These are phyloP conservation scores for fission yeast (Schizosaccharomyces pombe) DNA, from an alignment of 805 yeast genomes.

Conservation along the genomic window DNA sequence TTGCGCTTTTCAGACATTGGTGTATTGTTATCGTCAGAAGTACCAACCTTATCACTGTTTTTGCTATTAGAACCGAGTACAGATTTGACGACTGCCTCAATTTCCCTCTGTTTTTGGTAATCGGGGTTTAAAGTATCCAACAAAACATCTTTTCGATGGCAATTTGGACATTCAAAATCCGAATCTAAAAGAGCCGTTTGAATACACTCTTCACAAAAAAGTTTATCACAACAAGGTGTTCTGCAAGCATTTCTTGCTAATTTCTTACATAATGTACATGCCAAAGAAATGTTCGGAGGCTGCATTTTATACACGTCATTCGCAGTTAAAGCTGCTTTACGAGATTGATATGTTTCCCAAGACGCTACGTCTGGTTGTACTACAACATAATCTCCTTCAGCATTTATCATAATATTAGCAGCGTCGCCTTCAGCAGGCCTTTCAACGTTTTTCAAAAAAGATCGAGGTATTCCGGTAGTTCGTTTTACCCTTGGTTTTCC, in stretches of 20 bases:
- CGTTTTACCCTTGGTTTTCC: slow-evolving; percentile 61
- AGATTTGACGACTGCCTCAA: background rate
- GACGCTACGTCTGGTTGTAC: slow-evolving; percentile 86
- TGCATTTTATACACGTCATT: slow-evolving; percentile 23
- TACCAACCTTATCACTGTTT: background rate
- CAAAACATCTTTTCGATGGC: slow-evolving; percentile 48
- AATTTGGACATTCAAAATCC: slow-evolving; percentile 79
- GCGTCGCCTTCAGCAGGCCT: slow-evolving; percentile 43
- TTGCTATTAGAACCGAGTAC: background rate
- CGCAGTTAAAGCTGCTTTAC: slow-evolving; percentile 27
- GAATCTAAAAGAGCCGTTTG: slow-evolving; percentile 48
- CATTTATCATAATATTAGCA: slow-evolving; percentile 47
- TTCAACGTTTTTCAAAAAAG: slow-evolving; percentile 66
- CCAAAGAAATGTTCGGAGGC: slow-evolving; percentile 29
- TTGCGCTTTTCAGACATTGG: background rate
- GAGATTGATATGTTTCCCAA: slow-evolving; percentile 49
- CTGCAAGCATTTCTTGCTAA: slow-evolving; percentile 48
- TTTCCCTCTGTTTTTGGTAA: background rate
- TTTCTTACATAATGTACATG: slow-evolving; percentile 48
- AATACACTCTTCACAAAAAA: slow-evolving; percentile 36
- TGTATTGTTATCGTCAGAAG: background rate
- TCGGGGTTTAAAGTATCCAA: slow-evolving; percentile 24
- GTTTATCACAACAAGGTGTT: slow-evolving; percentile 55
- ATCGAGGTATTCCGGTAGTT: slow-evolving; percentile 93
- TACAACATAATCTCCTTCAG: slow-evolving; percentile 83